Evolutionary conservation across 345 rosid species (phyloP), one percentile per base, ranked within the genome.

Genomic region (Eucalyptus globulus): DNA sequence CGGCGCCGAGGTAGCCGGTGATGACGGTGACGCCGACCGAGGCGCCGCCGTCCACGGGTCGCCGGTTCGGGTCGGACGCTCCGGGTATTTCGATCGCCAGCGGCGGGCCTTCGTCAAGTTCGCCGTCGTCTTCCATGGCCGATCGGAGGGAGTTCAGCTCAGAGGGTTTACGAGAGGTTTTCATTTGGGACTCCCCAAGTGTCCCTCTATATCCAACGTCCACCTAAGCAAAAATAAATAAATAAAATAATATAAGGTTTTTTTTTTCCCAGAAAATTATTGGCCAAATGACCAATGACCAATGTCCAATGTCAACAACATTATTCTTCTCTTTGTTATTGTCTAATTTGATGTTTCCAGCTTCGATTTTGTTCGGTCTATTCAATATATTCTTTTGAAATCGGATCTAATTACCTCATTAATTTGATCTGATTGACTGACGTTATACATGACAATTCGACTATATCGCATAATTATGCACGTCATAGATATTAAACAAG

Each of bases 1-100:
- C 99, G 87, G 99, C 96, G 80, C 99, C 99, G 88, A 97, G 97
- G 91, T 97, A 97, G 88, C 99, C 99, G 2, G 99, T 95, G 94
- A 97, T 93, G 88, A 97, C 95, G 62, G 97, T 95, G 49, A 97
- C 96, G 27, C 99, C 97, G 31, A 97, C 98, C 1, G 97, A 86
- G 86, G 89, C 89, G 60, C 87, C 91, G 11, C 89, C 94, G 53
- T 65, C 85, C 81, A 88, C 81, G 34, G 81, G 86, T 29, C 24
- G 49, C 56, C 14, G 72, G n/a, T 54, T 51, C 58, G 69, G 87
- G 60, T 56, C 88, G 16, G 87, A 56, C 56, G 88, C 29, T 44
- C 56, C 86, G 62, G 90, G 90, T 85, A 96, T 94, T 90, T 91
- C 92, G 88, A 95, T 90, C 31, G 98, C 98, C 24, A 95, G 93